These are phyloP conservation scores for Gnomoniopsis sp. DNA, from an alignment of 2,329 filamentous ascomycete genomes.

Conservation along the genomic window DNA sequence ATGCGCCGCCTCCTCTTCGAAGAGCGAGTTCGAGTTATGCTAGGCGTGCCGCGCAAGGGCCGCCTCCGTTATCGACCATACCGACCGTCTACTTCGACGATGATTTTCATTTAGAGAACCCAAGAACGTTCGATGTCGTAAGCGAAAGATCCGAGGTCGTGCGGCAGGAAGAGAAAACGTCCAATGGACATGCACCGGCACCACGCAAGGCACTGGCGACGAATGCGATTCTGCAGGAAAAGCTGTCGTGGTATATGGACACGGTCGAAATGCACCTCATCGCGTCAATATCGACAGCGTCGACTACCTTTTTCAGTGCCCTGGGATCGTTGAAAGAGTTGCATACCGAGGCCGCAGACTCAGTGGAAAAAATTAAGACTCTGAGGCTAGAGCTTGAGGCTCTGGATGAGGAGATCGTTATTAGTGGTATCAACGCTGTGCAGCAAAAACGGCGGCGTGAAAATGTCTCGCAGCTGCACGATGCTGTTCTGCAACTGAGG, in stretches of 20 bases:
- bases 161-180: conserved; percentile 55
- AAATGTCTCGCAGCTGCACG: conserved; percentile 78
- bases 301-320: conserved; percentile 93
- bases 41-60: conserved; percentile 64
- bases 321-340: conserved; percentile 86
- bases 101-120: conserved; percentile 92
- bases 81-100: conserved; percentile 93
- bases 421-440: conserved; percentile 80
- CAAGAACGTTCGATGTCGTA: conserved; percentile 91
- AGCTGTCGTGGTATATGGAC: conserved; percentile 99
- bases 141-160: conserved; percentile 97
- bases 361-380: conserved; percentile 79
- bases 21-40: conserved; percentile 46
- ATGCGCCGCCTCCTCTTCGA: conserved; percentile 39
- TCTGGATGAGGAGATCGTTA: conserved; percentile 82
- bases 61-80: conserved; percentile 87
- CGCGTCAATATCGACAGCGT: conserved; percentile 91
- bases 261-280: conserved; percentile 97
- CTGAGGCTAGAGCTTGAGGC: conserved; percentile 75
- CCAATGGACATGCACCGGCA: conserved; percentile 55
- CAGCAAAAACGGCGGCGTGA: conserved; percentile 77
- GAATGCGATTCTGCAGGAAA: conserved; percentile 96
- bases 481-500: conserved; percentile 79
- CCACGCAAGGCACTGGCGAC: conserved; percentile 87
- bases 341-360: conserved; percentile 88